A percentile compares a stretch with the other conserved stretches of the same genome.
phyloP scores from a whole-genome alignment of 2,329 filamentous ascomycete species.

The Paecilomyces sp. region DNA sequence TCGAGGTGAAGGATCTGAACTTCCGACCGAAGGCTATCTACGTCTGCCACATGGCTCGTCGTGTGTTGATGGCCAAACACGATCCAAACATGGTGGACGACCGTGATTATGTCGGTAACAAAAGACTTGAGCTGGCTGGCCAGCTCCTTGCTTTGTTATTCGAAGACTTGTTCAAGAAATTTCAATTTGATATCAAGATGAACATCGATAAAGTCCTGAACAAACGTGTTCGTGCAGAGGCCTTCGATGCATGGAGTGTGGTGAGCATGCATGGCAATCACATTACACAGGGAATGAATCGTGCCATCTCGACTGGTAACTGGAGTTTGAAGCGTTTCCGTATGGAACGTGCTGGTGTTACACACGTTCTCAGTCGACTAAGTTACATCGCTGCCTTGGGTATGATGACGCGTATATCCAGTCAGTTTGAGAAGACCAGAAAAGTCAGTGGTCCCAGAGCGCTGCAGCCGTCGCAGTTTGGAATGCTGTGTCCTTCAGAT shows the following conservation, averaged over 20 bases:
- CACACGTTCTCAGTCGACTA: slow-evolving; percentile 87
- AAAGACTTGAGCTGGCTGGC: slow-evolving; percentile 87
- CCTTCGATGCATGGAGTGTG: slow-evolving; percentile 79
- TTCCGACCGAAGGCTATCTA: slow-evolving; percentile 97
- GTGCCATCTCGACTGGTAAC: slow-evolving; percentile 94
- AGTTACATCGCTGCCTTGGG: slow-evolving; percentile 95
- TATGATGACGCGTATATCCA: slow-evolving; percentile 99
- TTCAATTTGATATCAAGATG: slow-evolving; percentile 79
- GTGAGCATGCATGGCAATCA: slow-evolving; percentile 77
- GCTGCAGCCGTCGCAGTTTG: slow-evolving; percentile 93
- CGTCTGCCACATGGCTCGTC: slow-evolving; percentile 93
- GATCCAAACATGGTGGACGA: slow-evolving; percentile 89
- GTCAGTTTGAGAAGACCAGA: slow-evolving; percentile 96
- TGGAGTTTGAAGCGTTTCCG: slow-evolving; percentile 98
- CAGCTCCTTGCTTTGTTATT: slow-evolving; percentile 91
- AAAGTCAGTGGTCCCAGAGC: slow-evolving; percentile 96
- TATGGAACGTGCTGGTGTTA: slow-evolving; percentile 96
- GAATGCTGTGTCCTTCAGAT: slow-evolving; percentile 95
- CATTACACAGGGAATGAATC: slow-evolving; percentile 89
- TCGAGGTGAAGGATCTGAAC: slow-evolving; percentile 83
- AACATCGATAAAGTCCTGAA: slow-evolving; percentile 94
- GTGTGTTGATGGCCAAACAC: slow-evolving; percentile 88
- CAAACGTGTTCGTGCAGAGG: slow-evolving; percentile 81
- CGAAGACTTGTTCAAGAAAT: slow-evolving; percentile 96
- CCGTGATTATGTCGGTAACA: slow-evolving; percentile 96